Evolutionary conservation across 495 filamentous ascomycete genomes (phyloP).

Genomic region (Penicillium diatomitis): DNA sequence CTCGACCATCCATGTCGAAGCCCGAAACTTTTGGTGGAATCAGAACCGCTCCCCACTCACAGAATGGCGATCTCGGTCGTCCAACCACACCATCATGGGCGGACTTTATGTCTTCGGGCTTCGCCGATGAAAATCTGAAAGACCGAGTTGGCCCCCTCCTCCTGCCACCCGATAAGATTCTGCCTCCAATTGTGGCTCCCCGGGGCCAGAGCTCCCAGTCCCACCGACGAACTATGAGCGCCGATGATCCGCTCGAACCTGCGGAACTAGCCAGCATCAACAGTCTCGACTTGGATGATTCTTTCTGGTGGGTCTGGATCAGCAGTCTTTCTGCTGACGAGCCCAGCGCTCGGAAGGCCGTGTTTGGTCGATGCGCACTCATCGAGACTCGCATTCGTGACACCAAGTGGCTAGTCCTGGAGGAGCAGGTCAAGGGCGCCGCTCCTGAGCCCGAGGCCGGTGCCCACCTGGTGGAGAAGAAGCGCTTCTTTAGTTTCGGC

Average conservation of each 20-base stretch:
- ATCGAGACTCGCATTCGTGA: constrained; percentile 77
- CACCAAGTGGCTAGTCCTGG: constrained; percentile 85
- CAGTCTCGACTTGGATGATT: constrained; percentile 79
- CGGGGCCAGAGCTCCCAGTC: constrained; percentile 83
- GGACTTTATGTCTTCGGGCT: constrained; percentile 91
- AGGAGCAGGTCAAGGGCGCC: constrained; percentile 93
- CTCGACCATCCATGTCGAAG: constrained; percentile 23
- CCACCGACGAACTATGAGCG: constrained; percentile 59
- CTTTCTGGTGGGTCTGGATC: constrained; percentile 99
- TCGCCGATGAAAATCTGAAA: constrained; percentile 59
- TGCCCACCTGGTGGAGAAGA: constrained; percentile 90
- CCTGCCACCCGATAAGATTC: constrained; percentile 82
- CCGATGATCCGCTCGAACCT: constrained; percentile 63
- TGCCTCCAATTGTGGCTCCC: constrained; percentile 66
- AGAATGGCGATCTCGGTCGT: constrained; percentile 54
- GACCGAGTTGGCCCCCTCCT: constrained; percentile 49
- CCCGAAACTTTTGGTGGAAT: constrained; percentile 27
- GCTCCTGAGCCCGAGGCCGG: constrained; percentile 75
- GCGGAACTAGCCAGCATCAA: constrained; percentile 91
- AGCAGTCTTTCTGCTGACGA: constrained; percentile 90
- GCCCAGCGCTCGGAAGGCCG: constrained; percentile 70
- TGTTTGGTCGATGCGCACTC: constrained; percentile 88
- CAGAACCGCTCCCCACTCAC: constrained; percentile 53
- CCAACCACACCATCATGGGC: constrained; percentile 97
- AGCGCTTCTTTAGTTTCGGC: constrained; percentile 77